phyloP scores from a whole-genome alignment of 2,329 filamentous ascomycete genomes.

The Fusarium sp. region DNA sequence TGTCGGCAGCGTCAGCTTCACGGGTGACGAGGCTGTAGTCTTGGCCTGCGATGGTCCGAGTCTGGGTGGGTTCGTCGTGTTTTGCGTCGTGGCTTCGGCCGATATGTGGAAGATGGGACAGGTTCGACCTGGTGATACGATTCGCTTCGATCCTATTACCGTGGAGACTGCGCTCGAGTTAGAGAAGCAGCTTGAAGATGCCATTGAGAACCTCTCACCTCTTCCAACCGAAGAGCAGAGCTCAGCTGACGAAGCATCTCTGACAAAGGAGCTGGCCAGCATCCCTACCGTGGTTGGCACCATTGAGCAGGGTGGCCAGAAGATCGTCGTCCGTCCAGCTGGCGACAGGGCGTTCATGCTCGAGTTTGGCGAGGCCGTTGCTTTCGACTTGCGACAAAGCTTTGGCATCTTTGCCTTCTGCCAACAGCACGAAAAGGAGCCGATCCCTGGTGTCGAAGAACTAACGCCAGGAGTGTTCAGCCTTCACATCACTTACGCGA shows the following conservation, averaged over 20 bases:
- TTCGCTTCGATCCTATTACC: constrained; percentile 48
- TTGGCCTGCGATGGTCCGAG: constrained; percentile 55
- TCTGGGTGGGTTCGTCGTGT: constrained; percentile 56
- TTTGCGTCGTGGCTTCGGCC: constrained; percentile 51
- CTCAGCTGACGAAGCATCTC: background rate
- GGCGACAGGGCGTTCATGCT: constrained; percentile 51
- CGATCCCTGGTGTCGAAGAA: constrained; percentile 47
- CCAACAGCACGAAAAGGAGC: constrained; percentile 42
- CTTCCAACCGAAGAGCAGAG: background rate
- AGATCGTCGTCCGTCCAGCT: constrained; percentile 43
- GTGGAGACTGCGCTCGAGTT: constrained; percentile 42
- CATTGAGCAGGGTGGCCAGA: constrained; percentile 27
- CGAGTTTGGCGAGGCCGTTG: constrained; percentile 46
- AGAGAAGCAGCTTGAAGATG: constrained; percentile 33
- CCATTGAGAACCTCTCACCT: constrained; percentile 37
- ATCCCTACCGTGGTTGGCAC: constrained; percentile 25
- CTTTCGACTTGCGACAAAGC: constrained; percentile 49
- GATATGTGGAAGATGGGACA: constrained; percentile 59
- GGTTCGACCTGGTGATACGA: constrained; percentile 52
- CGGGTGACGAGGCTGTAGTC: constrained; percentile 56
- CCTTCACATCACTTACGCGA: constrained; percentile 48
- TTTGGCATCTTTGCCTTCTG: constrained; percentile 51
- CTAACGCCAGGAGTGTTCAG: constrained; percentile 51
- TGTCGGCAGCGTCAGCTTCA: constrained; percentile 57
- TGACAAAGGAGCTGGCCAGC: background rate